These are phyloP conservation scores for Aquilaria agallochum DNA, from an alignment of 441 rosid genomes.

Conservation along the genomic window DNA sequence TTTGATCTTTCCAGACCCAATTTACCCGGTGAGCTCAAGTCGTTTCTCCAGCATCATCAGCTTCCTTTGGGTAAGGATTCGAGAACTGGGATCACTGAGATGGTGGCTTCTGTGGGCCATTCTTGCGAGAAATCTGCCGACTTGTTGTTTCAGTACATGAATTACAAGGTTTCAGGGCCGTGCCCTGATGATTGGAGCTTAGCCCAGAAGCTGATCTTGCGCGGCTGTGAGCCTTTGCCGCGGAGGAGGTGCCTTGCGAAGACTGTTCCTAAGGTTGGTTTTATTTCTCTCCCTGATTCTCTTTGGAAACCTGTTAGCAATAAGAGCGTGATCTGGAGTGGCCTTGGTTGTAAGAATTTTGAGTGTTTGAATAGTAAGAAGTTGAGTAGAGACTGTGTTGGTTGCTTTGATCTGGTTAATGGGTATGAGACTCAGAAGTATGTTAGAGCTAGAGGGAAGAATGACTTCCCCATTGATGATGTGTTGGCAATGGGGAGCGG, in stretches of 20 bases:
- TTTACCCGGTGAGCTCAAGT: slow-evolving; percentile 69
- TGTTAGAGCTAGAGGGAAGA: slow-evolving; percentile 62
- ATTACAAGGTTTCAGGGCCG: slow-evolving; percentile 51
- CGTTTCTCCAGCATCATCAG: slow-evolving; percentile 62
- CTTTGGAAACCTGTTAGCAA: slow-evolving; percentile 69
- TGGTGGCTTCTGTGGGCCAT: slow-evolving; percentile 91
- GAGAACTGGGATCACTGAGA: slow-evolving; percentile 79
- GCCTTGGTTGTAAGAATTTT: slow-evolving; percentile 70
- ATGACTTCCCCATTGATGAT: slow-evolving; percentile 68
- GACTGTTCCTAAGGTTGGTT: slow-evolving; percentile 55
- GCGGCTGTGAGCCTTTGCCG: slow-evolving; percentile 85
- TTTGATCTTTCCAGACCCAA: slow-evolving; percentile 75
- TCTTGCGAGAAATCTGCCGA: slow-evolving; percentile 71
- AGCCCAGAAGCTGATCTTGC: slow-evolving; percentile 71
- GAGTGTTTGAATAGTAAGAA: slow-evolving; percentile 77
- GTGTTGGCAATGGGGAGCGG: slow-evolving; percentile 67
- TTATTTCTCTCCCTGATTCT: slow-evolving; percentile 46
- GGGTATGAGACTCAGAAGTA: slow-evolving; percentile 56
- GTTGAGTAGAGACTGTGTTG: slow-evolving; percentile 56
- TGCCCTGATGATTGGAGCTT: slow-evolving; percentile 96
- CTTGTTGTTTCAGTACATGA: slow-evolving; percentile 73
- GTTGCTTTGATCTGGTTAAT: slow-evolving; percentile 59
- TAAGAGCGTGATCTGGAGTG: slow-evolving; percentile 79
- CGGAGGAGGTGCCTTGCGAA: slow-evolving; percentile 72
- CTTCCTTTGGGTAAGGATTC: slow-evolving; percentile 91